phyloP scores from a whole-genome alignment of 1,139 yeast genomes.

The Scheffersomyces illinoinensis region DNA sequence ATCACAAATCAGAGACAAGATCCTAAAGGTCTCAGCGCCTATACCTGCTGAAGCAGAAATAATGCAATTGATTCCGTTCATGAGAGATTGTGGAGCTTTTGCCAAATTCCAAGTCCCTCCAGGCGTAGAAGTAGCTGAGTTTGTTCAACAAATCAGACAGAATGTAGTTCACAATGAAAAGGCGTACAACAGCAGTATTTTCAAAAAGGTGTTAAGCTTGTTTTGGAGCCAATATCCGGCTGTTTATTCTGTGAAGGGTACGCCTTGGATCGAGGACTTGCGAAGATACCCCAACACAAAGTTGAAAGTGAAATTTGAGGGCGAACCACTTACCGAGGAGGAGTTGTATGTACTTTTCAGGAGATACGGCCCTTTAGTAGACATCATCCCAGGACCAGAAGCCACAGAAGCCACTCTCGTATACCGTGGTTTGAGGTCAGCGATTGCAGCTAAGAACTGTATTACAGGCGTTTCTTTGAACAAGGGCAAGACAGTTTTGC shows the following conservation, averaged over 20 bases:
- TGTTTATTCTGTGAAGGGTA: conserved; percentile 79
- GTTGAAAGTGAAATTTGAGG: conserved; percentile 71
- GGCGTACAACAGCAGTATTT: conserved; percentile 29
- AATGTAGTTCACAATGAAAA: conserved; percentile 41
- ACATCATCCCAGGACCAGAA: conserved; percentile 60
- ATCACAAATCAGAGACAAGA: conserved; percentile 20
- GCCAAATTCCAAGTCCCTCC: conserved; percentile 70
- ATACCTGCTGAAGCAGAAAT: conserved; percentile 32
- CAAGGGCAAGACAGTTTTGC: conserved; percentile 57
- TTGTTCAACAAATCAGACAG: conserved; percentile 49
- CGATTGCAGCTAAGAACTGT: conserved; percentile 89
- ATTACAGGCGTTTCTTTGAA: conserved; percentile 71
- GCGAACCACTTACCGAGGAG: conserved; percentile 76
- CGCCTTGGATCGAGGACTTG: conserved; percentile 96
- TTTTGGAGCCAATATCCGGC: conserved; percentile 32
- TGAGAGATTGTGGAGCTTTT: conserved; percentile 91
- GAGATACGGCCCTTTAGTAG: conserved; percentile 81
- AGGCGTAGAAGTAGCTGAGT: conserved; percentile 46
- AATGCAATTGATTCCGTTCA: conserved; percentile 60
- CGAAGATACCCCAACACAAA: conserved; percentile 68
- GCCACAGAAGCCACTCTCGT: conserved; percentile 43
- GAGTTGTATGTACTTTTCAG: conserved; percentile 79
- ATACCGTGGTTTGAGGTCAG: conserved; percentile 61
- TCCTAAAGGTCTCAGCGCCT: conserved; percentile 29
- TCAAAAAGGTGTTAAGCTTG: conserved; percentile 19